A percentile compares a stretch with the other conserved stretches of the same genome.
phyloP scores from a whole-genome alignment of 345 rosid genomes.

The Brassica nigra region DNA sequence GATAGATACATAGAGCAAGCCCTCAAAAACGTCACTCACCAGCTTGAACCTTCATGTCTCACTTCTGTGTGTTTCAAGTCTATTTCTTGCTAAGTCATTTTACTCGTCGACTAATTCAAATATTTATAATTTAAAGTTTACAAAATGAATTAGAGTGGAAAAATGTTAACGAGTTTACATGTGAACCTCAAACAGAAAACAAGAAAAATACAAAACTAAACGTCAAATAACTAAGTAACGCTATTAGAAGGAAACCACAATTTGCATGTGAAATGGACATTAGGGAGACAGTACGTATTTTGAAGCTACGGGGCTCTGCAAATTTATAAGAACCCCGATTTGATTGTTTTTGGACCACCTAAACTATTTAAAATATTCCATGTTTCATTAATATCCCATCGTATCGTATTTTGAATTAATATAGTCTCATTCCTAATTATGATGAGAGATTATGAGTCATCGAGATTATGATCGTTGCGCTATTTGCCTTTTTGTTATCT shows the following conservation, averaged over 20 bases:
- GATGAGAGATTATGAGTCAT: background rate
- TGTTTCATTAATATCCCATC: background rate
- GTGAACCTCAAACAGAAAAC: slow-evolving; percentile 10
- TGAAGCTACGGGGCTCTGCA: slow-evolving; percentile 32
- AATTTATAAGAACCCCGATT: slow-evolving; percentile 15
- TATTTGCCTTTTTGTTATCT: background rate
- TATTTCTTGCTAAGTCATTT: background rate
- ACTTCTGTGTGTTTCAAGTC: background rate
- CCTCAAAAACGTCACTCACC: background rate
- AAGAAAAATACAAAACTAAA: background rate
- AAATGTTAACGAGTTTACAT: slow-evolving; percentile 20
- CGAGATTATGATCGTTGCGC: slow-evolving; percentile 2
- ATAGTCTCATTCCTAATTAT: background rate
- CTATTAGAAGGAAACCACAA: slow-evolving; percentile 16
- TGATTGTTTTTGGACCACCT: slow-evolving; percentile 16
- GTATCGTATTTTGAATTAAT: background rate
- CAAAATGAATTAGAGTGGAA: slow-evolving; percentile 13
- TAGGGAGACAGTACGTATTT: slow-evolving; percentile 22
- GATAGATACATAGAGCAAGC: background rate
- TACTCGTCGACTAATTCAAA: background rate
- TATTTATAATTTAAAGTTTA: background rate
- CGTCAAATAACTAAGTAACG: slow-evolving; percentile 41
- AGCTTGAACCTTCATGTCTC: background rate
- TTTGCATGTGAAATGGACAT: slow-evolving; percentile 42
- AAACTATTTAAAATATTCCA: background rate